phyloP scores from a whole-genome alignment of 805 yeast genomes.

The Candida argentea region DNA sequence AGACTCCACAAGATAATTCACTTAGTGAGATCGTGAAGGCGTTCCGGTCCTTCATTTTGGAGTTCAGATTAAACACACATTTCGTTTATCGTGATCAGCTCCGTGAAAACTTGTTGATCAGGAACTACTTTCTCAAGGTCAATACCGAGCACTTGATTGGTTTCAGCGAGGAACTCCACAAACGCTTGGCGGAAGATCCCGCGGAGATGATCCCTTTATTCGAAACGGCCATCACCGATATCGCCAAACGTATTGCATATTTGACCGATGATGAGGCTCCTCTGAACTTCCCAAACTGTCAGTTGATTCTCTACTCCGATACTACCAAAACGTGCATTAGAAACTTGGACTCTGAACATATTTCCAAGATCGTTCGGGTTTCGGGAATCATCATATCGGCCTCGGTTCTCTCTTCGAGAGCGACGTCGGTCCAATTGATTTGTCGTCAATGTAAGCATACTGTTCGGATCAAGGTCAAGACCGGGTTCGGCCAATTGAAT shows the following conservation, averaged over 20 bases:
- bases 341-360: conserved; percentile 76
- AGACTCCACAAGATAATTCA: conserved; percentile 52
- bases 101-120: conserved; percentile 74
- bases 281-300: conserved; percentile 65
- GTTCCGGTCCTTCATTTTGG: conserved; percentile 73
- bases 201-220: conserved; percentile 78
- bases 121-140: conserved; percentile 62
- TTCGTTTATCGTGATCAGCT: conserved; percentile 87
- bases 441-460: conserved; percentile 86
- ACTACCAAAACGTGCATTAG: conserved; percentile 68
- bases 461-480: conserved; percentile 46
- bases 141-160: conserved; percentile 78
- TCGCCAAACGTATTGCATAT: conserved; percentile 63
- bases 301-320: conserved; percentile 64
- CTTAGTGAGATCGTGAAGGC: conserved; percentile 64
- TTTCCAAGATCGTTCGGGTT: conserved; percentile 79
- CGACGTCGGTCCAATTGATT: conserved; percentile 72
- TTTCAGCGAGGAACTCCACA: conserved; percentile 82
- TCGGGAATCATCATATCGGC: conserved; percentile 92
- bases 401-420: conserved; percentile 79
- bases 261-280: conserved; percentile 44
- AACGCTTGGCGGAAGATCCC: conserved; percentile 77
- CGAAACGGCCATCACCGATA: conserved; percentile 74
- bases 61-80: conserved; percentile 73
- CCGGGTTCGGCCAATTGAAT: conserved; percentile 62